Conservation (phyloP, 257 asterid genomes). For the Rehmannia glutinosa region DNA sequence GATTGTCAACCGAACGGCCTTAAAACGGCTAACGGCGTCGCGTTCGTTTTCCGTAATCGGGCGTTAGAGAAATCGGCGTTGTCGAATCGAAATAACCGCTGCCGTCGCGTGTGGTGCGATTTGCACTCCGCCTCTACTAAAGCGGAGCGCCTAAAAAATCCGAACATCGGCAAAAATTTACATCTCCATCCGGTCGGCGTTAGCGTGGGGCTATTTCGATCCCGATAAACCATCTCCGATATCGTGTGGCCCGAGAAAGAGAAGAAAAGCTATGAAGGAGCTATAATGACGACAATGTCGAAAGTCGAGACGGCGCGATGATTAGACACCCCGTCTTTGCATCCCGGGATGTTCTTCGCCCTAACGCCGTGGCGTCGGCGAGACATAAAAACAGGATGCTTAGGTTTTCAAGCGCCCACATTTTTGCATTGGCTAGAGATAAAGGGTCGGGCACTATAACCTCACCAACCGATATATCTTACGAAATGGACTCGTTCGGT, state of each 20-base stretch:
- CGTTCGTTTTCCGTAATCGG: conserved; percentile 39
- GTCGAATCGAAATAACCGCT: conserved; percentile 55
- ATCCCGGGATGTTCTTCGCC: conserved; percentile 73
- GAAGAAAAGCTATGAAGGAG: conserved; percentile 68
- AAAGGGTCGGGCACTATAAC: conserved; percentile 49
- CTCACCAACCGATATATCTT: no score
- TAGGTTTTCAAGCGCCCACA: conserved; percentile 52
- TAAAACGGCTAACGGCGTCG: conserved; percentile 47
- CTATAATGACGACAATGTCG: conserved; percentile 79
- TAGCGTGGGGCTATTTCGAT: conserved; percentile 83
- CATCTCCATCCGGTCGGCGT: conserved; percentile 75
- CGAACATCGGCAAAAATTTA: conserved; percentile 58
- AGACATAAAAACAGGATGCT: conserved; percentile 54
- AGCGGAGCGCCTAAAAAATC: conserved; percentile 60
- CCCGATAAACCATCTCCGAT: no score
- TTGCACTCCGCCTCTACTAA: conserved; percentile 59
- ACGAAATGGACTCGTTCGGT: no score
- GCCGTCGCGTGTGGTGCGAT: conserved; percentile 82
- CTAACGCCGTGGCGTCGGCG: conserved; percentile 72
- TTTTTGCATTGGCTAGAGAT: conserved; percentile 75
- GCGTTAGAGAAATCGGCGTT: conserved; percentile 35
- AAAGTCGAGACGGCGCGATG: conserved; percentile 40
- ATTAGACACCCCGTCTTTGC: no score
- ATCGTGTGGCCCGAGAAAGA: conserved; percentile 57
- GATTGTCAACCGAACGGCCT: conserved; percentile 10